A percentile compares a stretch with the other conserved stretches of the same genome.
Conservation (phyloP, 352 stramenopile species). For the Pythium sukuiense region DNA sequence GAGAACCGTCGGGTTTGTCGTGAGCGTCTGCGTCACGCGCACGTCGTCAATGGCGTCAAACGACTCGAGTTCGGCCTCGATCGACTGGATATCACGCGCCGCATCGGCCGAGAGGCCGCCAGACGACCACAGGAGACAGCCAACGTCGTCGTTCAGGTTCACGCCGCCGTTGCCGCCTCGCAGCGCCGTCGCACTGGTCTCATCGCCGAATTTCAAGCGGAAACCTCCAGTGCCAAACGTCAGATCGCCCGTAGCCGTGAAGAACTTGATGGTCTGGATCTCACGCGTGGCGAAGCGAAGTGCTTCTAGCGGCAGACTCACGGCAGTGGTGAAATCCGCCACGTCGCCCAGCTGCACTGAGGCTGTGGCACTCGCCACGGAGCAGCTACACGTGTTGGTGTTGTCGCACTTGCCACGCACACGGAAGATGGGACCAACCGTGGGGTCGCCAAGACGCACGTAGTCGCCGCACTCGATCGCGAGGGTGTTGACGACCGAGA, state of each 20-base stretch:
- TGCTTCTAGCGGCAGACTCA: conserved; percentile 48
- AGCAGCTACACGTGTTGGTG: conserved; percentile 46
- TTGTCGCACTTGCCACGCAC: conserved; percentile 62
- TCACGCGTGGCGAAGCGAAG: conserved; percentile 55
- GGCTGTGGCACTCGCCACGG: conserved; percentile 20
- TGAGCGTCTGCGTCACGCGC: conserved; percentile 53
- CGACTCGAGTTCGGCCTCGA: conserved; percentile 69
- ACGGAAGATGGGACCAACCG: conserved; percentile 45
- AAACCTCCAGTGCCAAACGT: conserved; percentile 76
- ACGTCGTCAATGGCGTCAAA: conserved; percentile 75
- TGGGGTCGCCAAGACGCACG: conserved; percentile 57
- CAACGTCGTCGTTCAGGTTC: conserved; percentile 76
- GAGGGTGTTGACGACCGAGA: conserved; percentile 36
- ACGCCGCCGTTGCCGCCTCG: conserved; percentile 63
- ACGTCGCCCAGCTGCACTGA: conserved; percentile 51
- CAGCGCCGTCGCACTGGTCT: conserved; percentile 84
- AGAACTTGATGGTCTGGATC: conserved; percentile 67
- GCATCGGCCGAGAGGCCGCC: conserved; percentile 40
- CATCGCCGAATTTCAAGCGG: conserved; percentile 88
- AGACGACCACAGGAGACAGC: conserved; percentile 77
- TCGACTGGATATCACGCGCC: conserved; percentile 41
- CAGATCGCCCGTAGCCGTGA: conserved; percentile 33
- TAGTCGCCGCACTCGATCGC: conserved; percentile 64
- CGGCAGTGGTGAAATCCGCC: conserved; percentile 33
- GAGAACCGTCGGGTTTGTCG: conserved; percentile 49